Evolutionary conservation across 2,329 filamentous ascomycete genomes (phyloP).

Genomic region (Orbilia blumenaviensis): DNA sequence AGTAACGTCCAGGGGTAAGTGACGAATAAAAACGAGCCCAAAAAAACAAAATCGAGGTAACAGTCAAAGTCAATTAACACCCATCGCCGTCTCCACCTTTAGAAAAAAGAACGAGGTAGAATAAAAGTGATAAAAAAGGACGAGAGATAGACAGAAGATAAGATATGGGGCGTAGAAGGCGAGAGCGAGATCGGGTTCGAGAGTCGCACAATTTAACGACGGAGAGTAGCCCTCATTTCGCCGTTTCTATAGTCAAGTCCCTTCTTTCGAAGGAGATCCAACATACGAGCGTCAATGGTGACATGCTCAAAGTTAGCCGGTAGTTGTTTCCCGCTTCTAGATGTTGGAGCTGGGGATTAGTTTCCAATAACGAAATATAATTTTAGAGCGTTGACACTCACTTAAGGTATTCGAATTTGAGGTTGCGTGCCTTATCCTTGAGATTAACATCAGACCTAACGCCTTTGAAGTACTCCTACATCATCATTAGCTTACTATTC

Average conservation of each 20-base stretch:
- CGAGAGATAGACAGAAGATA: not conserved
- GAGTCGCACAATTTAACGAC: not conserved
- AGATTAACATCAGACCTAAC: conserved; percentile 12
- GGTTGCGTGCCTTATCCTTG: conserved; percentile 41
- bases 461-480: not conserved
- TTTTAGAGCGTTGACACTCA: not conserved
- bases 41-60: not conserved
- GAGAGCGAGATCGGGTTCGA: not conserved
- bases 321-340: conserved; percentile 1
- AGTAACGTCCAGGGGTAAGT: not conserved
- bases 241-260: conserved; percentile 21
- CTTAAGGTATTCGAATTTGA: conserved; percentile 25
- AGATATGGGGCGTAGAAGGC: not conserved
- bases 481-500: not conserved
- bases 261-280: not conserved
- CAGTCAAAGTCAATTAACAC: not conserved
- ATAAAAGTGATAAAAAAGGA: not conserved
- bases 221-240: not conserved
- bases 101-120: no score
- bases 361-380: not conserved
- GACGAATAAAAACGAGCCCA: not conserved
- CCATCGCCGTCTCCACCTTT: not conserved
- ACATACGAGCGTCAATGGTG: not conserved
- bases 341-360: not conserved
- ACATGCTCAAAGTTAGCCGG: conserved; percentile 19